Conservation (phyloP, 1,284 basidiomycete species). For the Rhodotorula sp. region DNA sequence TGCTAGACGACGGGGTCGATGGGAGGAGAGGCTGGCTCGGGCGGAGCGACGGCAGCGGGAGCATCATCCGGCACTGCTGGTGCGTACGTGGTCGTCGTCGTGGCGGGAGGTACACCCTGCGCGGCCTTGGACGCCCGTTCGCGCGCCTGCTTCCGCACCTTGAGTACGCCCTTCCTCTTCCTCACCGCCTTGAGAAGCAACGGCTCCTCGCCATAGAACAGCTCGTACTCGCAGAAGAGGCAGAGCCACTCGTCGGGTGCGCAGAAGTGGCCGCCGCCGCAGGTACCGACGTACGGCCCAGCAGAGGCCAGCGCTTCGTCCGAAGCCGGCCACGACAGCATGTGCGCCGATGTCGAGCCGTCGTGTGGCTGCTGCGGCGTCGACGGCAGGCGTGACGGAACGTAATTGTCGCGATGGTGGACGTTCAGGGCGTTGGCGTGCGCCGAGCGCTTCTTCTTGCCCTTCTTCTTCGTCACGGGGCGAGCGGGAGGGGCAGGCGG, state of each 20-base stretch:
- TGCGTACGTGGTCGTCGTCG: neutral
- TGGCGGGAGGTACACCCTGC: neutral
- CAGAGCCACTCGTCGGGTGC: constrained; percentile 48
- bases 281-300: constrained; percentile 18
- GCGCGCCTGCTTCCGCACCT: constrained; percentile 42
- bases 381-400: constrained; percentile 41
- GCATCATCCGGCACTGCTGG: neutral
- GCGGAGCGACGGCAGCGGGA: neutral
- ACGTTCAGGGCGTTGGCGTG: constrained; percentile 49
- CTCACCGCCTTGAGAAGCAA: constrained; percentile 44
- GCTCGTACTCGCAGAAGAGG: constrained; percentile 50
- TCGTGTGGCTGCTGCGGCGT: constrained; percentile 4
- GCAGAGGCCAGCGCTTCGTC: constrained; percentile 30
- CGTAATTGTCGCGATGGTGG: constrained; percentile 48
- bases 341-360: constrained; percentile 1
- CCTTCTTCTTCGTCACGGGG: constrained; percentile 37
- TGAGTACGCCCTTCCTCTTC: constrained; percentile 47
- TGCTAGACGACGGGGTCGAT: neutral
- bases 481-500: constrained; percentile 9
- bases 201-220: constrained; percentile 49
- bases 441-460: constrained; percentile 46
- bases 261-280: constrained; percentile 38
- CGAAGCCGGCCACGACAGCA: constrained; percentile 39
- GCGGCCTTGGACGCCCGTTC: constrained; percentile 33
- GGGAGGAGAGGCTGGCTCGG: neutral